Evolutionary conservation across 768 basidiomycete genomes (phyloP), one percentile per base, ranked within the genome.

Genomic region (Lanmaoa rubissima): DNA sequence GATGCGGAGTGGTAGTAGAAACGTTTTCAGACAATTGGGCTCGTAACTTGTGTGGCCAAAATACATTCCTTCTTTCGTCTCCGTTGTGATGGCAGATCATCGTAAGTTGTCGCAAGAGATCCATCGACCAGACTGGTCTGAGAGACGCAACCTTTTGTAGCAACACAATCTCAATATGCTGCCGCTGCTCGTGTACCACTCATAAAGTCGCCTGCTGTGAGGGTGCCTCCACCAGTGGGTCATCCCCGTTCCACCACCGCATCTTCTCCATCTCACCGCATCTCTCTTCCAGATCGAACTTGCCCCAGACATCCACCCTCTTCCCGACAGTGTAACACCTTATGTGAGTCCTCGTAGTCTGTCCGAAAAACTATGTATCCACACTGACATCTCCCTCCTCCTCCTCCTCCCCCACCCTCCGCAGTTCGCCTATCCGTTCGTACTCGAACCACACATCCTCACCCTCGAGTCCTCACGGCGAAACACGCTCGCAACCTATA

Each of bases 391-490:
- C 50, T 49, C 14, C 4, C 28, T 28, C 28, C 3, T 26, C 26
- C 26, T 26, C 28, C 28, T 28, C 6, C 21, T 24, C 21, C 21
- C 21, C 21, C 21, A 24, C 21, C 21, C 21, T 8, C 36, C 42
- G 6, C 69, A 98, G 95, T 97, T 98, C 65, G 96, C 91, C 42
- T 98, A 98, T 66, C 95, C 96, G 2, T 98, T 93, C 78, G 89
- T 94, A 4, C 82, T 98, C 50, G 96, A 98, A 66, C 82, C 86
- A 0, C 94, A 96, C 68, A 78, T 93, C 61, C 72, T 95, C 51
- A 82, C 84, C 2, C 74, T 92, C 40, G 90, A 90, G 66, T 84
- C 88, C 0, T 80, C 90, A 0, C 86, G 92, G 2, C 79, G 86
- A 46, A 73, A 78, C 4, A 86, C 87, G 1, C 79, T 92, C 38